phyloP scores from a whole-genome alignment of 768 basidiomycete species.

The Xanthoconium purpureum region DNA sequence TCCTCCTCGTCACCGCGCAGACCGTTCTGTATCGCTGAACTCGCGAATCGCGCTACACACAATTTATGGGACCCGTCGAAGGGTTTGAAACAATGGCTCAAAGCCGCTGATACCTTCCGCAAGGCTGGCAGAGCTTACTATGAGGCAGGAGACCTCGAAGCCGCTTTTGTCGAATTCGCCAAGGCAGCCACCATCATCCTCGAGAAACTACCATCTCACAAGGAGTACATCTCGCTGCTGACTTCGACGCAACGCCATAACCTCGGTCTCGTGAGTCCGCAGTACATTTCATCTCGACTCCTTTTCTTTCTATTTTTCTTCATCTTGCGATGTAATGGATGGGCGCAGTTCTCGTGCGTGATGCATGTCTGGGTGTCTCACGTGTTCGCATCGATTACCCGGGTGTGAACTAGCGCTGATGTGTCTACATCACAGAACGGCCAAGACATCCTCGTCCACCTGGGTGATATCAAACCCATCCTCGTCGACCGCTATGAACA shows the following conservation, averaged over 20 bases:
- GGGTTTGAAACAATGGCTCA: constrained; percentile 65
- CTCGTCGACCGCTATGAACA: constrained; percentile 63
- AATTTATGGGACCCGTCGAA: constrained; percentile 54
- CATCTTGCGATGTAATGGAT: constrained; percentile 4
- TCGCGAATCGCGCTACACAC: constrained; percentile 58
- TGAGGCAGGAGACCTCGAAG: constrained; percentile 57
- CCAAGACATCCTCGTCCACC: constrained; percentile 65
- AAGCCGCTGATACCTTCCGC: constrained; percentile 60
- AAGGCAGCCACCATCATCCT: constrained; percentile 74
- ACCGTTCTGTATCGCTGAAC: constrained; percentile 62
- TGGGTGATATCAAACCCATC: constrained; percentile 60
- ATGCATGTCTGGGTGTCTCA: not conserved
- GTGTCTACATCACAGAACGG: constrained; percentile 52
- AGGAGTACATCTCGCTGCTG: constrained; percentile 57
- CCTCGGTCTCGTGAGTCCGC: constrained; percentile 61
- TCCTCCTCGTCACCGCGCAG: constrained; percentile 28
- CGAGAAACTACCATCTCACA: constrained; percentile 73
- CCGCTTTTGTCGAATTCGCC: constrained; percentile 70
- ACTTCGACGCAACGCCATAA: constrained; percentile 60
- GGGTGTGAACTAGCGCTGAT: constrained; percentile 15
- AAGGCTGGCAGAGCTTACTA: constrained; percentile 48
- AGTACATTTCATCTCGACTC: constrained; percentile 4
- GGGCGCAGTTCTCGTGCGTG: not conserved
- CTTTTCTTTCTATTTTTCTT: not conserved
- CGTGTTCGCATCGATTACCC: not conserved